phyloP scores from a whole-genome alignment of 768 basidiomycete species.

The Serendipita vermifera region DNA sequence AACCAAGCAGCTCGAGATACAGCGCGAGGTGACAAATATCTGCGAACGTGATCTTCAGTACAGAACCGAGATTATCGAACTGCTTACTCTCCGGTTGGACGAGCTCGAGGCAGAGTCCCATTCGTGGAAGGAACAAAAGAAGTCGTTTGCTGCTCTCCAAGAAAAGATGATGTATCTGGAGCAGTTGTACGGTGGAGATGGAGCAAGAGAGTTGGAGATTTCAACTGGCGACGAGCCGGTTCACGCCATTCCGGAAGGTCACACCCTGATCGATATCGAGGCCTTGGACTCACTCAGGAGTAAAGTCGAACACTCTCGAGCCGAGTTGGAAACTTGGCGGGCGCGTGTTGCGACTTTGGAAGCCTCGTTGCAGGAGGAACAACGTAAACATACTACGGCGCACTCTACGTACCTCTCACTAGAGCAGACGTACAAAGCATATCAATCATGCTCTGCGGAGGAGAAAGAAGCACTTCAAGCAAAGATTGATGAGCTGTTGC shows the following conservation, averaged over 20 bases:
- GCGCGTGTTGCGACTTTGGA: neutral
- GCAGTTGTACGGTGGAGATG: neutral
- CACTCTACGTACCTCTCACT: neutral
- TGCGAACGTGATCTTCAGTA: constrained; percentile 2
- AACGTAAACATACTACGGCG: neutral
- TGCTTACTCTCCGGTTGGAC: neutral
- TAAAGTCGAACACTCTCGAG: neutral
- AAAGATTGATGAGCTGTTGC: neutral
- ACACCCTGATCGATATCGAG: neutral
- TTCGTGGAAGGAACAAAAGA: neutral
- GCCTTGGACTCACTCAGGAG: neutral
- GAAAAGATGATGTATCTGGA: constrained; percentile 5
- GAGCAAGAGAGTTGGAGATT: neutral
- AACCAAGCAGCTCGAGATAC: constrained; percentile 4
- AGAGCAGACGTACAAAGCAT: neutral
- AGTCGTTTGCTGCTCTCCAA: neutral
- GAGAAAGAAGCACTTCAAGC: neutral
- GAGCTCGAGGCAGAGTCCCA: neutral
- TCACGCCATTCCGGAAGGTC: neutral
- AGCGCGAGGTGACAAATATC: neutral
- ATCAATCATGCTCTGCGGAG: neutral
- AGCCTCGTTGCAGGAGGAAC: neutral
- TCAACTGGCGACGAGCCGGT: neutral
- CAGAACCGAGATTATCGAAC: constrained; percentile 4
- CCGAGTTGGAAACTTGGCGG: neutral